Evolutionary conservation across 257 asterid species (phyloP).

Genomic region (Plectranthus barbatus): DNA sequence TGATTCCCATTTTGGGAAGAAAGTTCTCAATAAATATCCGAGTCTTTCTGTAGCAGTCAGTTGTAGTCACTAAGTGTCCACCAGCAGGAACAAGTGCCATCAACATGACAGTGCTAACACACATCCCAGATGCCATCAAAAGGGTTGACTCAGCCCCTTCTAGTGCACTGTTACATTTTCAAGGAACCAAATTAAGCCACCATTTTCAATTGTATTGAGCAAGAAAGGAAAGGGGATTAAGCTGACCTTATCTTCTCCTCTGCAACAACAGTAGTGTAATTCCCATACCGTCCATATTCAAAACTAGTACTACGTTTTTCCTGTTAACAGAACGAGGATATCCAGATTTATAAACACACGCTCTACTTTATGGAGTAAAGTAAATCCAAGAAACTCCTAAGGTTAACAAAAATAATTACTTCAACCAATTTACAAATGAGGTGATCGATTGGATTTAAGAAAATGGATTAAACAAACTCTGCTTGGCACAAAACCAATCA

Average conservation of each 20-base stretch:
- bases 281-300: slow-evolving; percentile 92
- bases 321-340: slow-evolving; percentile 31
- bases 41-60: slow-evolving; percentile 89
- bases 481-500: not conserved
- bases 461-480: no score
- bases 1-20: slow-evolving; percentile 86
- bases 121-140: slow-evolving; percentile 87
- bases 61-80: slow-evolving; percentile 86
- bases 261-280: slow-evolving; percentile 71
- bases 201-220: not conserved
- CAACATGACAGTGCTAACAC: slow-evolving; percentile 77
- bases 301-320: slow-evolving; percentile 74
- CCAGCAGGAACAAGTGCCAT: slow-evolving; percentile 91
- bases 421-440: not conserved
- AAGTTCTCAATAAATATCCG: slow-evolving; percentile 74
- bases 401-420: not conserved
- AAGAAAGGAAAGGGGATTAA: not conserved
- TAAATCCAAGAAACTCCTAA: no score
- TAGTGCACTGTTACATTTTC: slow-evolving; percentile 61
- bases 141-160: slow-evolving; percentile 92
- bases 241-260: slow-evolving; percentile 84
- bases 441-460: not conserved
- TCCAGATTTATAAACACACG: not conserved
- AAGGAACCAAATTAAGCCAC: slow-evolving; percentile 3
- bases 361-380: not conserved